Conservation (phyloP, 2,329 filamentous ascomycete species). For the Curvularia sp. region DNA sequence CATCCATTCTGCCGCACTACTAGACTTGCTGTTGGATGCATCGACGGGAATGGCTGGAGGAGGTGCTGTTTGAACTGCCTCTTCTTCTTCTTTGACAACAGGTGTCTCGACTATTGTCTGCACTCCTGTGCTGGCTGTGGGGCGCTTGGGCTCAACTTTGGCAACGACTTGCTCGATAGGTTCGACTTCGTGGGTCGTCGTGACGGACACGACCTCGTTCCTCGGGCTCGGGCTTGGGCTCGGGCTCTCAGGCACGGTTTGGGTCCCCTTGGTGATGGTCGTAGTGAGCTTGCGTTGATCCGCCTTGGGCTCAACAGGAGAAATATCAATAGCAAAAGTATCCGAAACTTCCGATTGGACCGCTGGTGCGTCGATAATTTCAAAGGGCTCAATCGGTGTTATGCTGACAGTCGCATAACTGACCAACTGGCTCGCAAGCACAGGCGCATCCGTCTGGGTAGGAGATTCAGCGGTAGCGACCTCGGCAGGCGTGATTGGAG, state of each 20-base stretch:
- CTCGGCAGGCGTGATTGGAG: background rate
- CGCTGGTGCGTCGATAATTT: background rate
- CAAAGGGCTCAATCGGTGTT: background rate
- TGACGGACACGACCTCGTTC: slow-evolving; percentile 6
- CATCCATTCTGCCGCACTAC: slow-evolving; percentile 2
- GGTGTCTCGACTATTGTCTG: slow-evolving; percentile 7
- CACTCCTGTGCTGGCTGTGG: slow-evolving; percentile 2
- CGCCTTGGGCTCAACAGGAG: slow-evolving; percentile 7
- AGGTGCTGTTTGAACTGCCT: background rate
- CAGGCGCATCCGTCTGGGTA: slow-evolving; percentile 16
- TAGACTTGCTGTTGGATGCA: slow-evolving; percentile 2
- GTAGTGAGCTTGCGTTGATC: background rate
- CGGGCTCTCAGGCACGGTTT: slow-evolving; percentile 8
- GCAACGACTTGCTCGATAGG: slow-evolving; percentile 9
- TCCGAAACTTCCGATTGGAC: background rate
- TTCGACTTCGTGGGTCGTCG: slow-evolving; percentile 9
- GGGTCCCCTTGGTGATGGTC: slow-evolving; percentile 3
- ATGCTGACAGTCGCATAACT: slow-evolving; percentile 3
- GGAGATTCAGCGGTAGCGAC: background rate
- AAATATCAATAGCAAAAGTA: slow-evolving; percentile 1
- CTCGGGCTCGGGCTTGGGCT: background rate
- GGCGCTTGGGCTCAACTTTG: background rate
- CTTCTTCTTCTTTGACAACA: background rate
- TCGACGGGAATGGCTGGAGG: background rate
- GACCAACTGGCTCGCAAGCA: slow-evolving; percentile 10